phyloP scores from a whole-genome alignment of 2,329 filamentous ascomycete species.

The Cytospora paraplurivora region DNA sequence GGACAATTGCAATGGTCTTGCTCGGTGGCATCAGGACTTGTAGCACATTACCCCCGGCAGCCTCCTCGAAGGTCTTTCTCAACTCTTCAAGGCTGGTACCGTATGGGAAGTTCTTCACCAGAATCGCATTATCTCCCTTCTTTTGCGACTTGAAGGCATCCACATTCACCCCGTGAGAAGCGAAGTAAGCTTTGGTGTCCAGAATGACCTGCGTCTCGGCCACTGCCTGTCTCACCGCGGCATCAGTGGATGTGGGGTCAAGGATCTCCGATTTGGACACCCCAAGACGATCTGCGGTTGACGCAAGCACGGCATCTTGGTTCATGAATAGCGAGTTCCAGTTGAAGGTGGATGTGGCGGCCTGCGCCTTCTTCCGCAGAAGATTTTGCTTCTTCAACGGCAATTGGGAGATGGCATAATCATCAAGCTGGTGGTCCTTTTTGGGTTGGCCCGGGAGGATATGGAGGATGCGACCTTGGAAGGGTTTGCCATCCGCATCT shows the following conservation, averaged over 20 bases:
- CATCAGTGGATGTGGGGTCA: slow-evolving; percentile 93
- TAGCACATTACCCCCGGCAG: slow-evolving; percentile 70
- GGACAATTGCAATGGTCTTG: slow-evolving; percentile 90
- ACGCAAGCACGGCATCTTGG: slow-evolving; percentile 90
- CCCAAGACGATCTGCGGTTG: slow-evolving; percentile 82
- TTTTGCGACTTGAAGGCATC: slow-evolving; percentile 85
- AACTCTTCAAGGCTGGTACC: slow-evolving; percentile 80
- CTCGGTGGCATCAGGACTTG: slow-evolving; percentile 89
- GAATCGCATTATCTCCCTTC: slow-evolving; percentile 81
- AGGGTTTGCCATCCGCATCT: slow-evolving; percentile 78
- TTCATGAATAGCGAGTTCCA: slow-evolving; percentile 99
- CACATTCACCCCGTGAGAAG: slow-evolving; percentile 83
- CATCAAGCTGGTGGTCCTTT: slow-evolving; percentile 79
- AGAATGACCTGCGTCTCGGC: slow-evolving; percentile 96
- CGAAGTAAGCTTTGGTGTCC: slow-evolving; percentile 92
- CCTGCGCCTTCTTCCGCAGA: slow-evolving; percentile 81
- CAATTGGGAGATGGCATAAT: slow-evolving; percentile 86
- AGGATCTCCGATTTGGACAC: slow-evolving; percentile 89
- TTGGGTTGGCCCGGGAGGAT: slow-evolving; percentile 84
- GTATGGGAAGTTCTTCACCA: slow-evolving; percentile 94
- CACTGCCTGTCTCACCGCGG: slow-evolving; percentile 93
- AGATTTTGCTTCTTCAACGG: slow-evolving; percentile 93
- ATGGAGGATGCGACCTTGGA: slow-evolving; percentile 90
- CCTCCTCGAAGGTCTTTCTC: slow-evolving; percentile 76
- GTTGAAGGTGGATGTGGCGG: slow-evolving; percentile 78